phyloP scores from a whole-genome alignment of 345 rosid genomes.

The Odontarrhena argentea region DNA sequence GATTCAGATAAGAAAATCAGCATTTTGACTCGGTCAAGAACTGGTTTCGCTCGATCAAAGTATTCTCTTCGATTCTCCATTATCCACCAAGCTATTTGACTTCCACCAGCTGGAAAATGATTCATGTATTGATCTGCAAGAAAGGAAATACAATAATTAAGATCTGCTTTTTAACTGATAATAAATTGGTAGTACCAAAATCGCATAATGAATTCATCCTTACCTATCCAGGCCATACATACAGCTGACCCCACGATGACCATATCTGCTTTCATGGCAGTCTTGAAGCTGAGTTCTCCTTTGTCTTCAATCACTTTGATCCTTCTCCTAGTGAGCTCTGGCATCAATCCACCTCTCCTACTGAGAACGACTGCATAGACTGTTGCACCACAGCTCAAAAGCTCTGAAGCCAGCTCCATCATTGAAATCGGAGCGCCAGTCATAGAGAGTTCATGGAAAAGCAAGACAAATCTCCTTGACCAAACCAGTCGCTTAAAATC shows the following conservation, averaged over 20 bases:
- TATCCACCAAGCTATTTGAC: conserved; percentile 97
- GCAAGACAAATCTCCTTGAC: conserved; percentile 85
- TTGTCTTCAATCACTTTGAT: conserved; percentile 90
- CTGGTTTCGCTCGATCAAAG: conserved; percentile 78
- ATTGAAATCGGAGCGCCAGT: conserved; percentile 98
- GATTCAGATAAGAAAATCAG: conserved; percentile 75
- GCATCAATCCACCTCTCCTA: conserved; percentile 87
- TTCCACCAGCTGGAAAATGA: conserved; percentile 83
- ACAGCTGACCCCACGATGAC: conserved; percentile 96
- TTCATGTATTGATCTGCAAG: conserved; percentile 80
- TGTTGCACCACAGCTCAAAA: conserved; percentile 96
- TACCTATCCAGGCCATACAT: conserved; percentile 95
- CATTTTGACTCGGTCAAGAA: conserved; percentile 79
- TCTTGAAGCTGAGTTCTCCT: conserved; percentile 88
- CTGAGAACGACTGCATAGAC: conserved; percentile 89
- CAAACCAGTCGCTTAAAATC: conserved; percentile 88
- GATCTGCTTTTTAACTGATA: background rate
- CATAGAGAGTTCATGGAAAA: conserved; percentile 95
- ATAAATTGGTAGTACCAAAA: conserved; percentile 4
- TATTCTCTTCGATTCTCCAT: conserved; percentile 94
- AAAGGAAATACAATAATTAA: background rate
- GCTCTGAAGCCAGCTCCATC: conserved; percentile 96
- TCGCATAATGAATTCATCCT: conserved; percentile 29
- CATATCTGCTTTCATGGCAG: conserved; percentile 91
- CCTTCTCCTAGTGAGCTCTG: conserved; percentile 77